Evolutionary conservation across 1,284 basidiomycete genomes (phyloP), one percentile per base, ranked within the genome.

Genomic region (Cryptococcus wingfieldii): DNA sequence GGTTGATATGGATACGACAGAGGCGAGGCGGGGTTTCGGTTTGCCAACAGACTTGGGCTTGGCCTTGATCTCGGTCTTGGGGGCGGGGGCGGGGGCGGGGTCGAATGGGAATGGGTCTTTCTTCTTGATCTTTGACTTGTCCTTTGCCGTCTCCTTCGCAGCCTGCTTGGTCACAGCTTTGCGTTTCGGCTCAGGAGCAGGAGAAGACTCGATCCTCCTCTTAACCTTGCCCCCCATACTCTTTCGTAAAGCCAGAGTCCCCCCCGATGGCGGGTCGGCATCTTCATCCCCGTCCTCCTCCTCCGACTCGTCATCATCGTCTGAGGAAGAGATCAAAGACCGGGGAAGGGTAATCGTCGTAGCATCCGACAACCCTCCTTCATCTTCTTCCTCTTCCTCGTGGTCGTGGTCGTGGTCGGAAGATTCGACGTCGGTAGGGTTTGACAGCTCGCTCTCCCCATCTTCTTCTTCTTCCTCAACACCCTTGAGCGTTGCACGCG

Each of bases 41-140:
- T 7, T 34, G 6, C 7, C 31, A 10, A 34, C 7, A 34, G 31
- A 34, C 31, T 6, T 10, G 31, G 31, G 31, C 28, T 28, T 46
- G 53, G 41, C 49, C 16, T 50, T 49, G 12, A 37, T 38, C 51
- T 61, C 52, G 34, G 14, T 12, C 54, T 54, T 53, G 12, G 10
- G 44, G 37, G 13, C n/a, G 7, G 39, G 16, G 18, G 18, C 19
- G 34, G 8, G 14, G 39, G 44, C 52, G 28, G 39, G 28, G 38
- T 52, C 46, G 14, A 28, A 39, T 28, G 7, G 13, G 19, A 18
- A 19, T 28, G 50, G 48, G 18, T 42, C 9, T 38, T 44, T 41
- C 54, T 59, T 57, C 53, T 56, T 53, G 51, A 53, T 38, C 50
- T 55, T 59, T 13, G 18, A 43, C 53, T 54, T 55, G 41, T 60